These are phyloP conservation scores for Argentina anserina DNA, from an alignment of 306 rosid genomes.

Conservation along the genomic window DNA sequence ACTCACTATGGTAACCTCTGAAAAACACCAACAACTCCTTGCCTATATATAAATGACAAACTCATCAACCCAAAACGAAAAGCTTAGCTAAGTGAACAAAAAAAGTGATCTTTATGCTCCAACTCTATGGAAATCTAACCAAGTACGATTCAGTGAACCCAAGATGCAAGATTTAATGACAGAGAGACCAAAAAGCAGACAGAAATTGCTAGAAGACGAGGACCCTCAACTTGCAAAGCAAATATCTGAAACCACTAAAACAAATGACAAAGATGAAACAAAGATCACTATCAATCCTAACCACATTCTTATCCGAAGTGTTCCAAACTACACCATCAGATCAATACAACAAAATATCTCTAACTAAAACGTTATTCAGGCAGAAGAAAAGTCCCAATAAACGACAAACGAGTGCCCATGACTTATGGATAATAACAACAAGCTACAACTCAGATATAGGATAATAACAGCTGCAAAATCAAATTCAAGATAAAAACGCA, in stretches of 20 bases:
- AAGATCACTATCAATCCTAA: constrained; percentile 32
- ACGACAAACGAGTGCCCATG: constrained; percentile 13
- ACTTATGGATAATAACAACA: background rate
- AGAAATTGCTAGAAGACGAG: constrained; percentile 30
- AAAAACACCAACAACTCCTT: constrained; percentile 13
- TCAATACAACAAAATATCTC: constrained; percentile 14
- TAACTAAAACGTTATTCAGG: background rate
- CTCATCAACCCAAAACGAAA: background rate
- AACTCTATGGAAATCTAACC: background rate
- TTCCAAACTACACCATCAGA: constrained; percentile 12
- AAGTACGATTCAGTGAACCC: background rate
- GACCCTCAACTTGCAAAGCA: constrained; percentile 14
- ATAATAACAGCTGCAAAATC: background rate
- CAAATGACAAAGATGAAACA: constrained; percentile 14
- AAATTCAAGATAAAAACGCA: background rate
- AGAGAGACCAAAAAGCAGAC: constrained; percentile 9
- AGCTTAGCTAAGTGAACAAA: background rate
- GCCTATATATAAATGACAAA: constrained; percentile 15
- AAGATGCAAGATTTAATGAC: background rate
- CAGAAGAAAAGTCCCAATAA: background rate
- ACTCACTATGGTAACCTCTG: too few relatives aligned
- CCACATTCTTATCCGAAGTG: constrained; percentile 34
- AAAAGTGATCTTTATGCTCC: background rate
- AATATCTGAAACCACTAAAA: constrained; percentile 16
- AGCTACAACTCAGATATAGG: background rate